These are phyloP conservation scores for Monilinia polystroma DNA, from an alignment of 2,329 filamentous ascomycete genomes.

Conservation along the genomic window DNA sequence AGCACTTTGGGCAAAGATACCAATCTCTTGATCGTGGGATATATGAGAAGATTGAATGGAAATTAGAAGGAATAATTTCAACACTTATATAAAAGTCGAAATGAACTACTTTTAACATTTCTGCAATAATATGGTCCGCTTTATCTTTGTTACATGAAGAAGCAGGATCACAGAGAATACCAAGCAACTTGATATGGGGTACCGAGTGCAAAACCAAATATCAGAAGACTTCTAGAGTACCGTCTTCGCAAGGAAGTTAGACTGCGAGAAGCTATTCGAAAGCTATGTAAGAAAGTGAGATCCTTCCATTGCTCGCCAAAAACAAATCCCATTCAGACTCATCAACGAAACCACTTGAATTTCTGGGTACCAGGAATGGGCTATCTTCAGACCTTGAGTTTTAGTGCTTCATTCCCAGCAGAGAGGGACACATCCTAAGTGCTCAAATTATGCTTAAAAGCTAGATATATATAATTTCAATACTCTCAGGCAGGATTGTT, in stretches of 20 bases:
- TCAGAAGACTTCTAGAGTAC: neutral
- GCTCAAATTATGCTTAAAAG: neutral
- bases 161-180: neutral
- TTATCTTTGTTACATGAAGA: neutral
- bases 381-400: neutral
- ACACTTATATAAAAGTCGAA: neutral
- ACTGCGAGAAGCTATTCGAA: neutral
- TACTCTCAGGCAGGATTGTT: neutral
- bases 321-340: neutral
- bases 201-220: neutral
- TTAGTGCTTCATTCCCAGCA: neutral
- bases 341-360: conserved; percentile 1
- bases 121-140: neutral
- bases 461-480: neutral
- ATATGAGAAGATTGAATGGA: neutral
- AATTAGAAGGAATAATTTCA: neutral
- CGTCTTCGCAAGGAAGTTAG: neutral
- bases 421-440: neutral
- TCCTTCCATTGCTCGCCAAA: neutral
- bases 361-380: neutral
- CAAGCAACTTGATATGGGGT: neutral
- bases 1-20: no score
- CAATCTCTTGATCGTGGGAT: neutral
- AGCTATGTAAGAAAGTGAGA: neutral
- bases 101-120: neutral